Base-by-base conservation (phyloP, 2,329 filamentous ascomycete species). In the Ophiostoma novo-ulmi region DNA sequence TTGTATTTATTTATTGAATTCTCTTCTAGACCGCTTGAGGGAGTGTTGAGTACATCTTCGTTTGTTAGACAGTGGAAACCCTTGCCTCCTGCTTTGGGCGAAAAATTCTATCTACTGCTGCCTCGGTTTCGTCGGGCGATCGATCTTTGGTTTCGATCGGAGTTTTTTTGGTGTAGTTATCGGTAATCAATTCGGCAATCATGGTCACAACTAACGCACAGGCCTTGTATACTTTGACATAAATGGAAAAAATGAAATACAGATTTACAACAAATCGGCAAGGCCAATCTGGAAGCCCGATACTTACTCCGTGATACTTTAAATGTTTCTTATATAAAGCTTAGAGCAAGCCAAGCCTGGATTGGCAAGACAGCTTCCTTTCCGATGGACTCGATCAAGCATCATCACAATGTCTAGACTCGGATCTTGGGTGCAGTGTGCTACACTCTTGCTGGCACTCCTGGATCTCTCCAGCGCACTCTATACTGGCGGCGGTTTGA, bases 401-500 rank as follows among this genome's bases (percentile, higher is more conserved):
- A 17, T 20, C 44, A 48, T 48, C 63, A 65, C 63, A 65, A 65
- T 65, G 63, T 65, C 63, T 65, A 39, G 36, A 5, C 10, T 38
- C 36, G 13, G 63, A 38, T 10, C 63, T n/a, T 65, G 35, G 63
- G 11, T 22, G 35, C 17, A 22, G n/a, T 38, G 63, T 38, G 63
- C 63, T n/a, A 22, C 17, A 1, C 35, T 65, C 17, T 22, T 65
- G 31, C 17, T 65, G 35, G 63, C 11, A 22, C 63, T 65, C 5
- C 20, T 36, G 13, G 8, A 17, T 65, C 17, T 39, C n/a, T 55
- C 66, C 17, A n/a, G 17, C 10, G 52, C 38, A 6, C 31, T 68
- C 4, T 71, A 65, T 22, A 61, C 64, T 35, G 70, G 70, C 11
- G 70, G 70, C 66, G 66, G 70, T 11, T 35, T 71, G 39, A 65